Conservation (phyloP, 805 yeast genomes). For the Myxozyma melibiosi region DNA sequence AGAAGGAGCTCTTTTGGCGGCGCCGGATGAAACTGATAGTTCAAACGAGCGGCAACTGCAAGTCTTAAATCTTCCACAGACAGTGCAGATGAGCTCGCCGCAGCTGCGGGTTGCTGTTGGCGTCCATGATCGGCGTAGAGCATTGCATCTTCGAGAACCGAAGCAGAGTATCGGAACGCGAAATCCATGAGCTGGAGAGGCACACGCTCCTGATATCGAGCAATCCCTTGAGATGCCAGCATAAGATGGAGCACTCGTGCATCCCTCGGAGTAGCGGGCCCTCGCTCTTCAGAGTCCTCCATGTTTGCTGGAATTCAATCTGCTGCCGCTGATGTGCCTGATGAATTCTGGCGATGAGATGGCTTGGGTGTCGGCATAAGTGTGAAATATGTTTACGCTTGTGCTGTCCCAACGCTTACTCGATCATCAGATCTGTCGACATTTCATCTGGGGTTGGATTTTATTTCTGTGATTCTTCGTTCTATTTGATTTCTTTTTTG, state of each 20-base stretch:
- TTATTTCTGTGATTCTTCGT: too few species aligned
- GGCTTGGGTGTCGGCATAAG: conserved; percentile 1
- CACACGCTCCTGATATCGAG: conserved; percentile 91
- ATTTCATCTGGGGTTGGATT: too few species aligned
- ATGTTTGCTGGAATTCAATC: neutral
- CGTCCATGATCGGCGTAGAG: conserved; percentile 77
- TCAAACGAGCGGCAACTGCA: conserved; percentile 92
- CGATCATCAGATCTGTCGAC: too few species aligned
- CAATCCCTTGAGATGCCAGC: conserved; percentile 90
- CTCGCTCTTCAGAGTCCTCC: conserved; percentile 24
- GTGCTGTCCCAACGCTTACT: conserved; percentile 12
- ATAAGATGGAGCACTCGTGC: conserved; percentile 87
- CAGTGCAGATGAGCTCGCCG: conserved; percentile 42
- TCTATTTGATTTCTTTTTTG: neutral
- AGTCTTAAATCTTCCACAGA: conserved; percentile 88
- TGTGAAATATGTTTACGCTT: neutral
- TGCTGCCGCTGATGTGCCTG: neutral
- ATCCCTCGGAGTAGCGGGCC: conserved; percentile 66
- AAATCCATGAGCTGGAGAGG: conserved; percentile 96
- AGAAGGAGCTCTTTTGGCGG: conserved; percentile 90
- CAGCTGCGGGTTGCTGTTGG: conserved; percentile 33
- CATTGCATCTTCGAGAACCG: conserved; percentile 86
- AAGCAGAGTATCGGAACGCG: conserved; percentile 83
- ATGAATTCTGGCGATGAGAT: neutral
- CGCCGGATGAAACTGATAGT: conserved; percentile 92